These are phyloP conservation scores for Silene conica DNA, from an alignment of 148 eudicot species.

Conservation along the genomic window DNA sequence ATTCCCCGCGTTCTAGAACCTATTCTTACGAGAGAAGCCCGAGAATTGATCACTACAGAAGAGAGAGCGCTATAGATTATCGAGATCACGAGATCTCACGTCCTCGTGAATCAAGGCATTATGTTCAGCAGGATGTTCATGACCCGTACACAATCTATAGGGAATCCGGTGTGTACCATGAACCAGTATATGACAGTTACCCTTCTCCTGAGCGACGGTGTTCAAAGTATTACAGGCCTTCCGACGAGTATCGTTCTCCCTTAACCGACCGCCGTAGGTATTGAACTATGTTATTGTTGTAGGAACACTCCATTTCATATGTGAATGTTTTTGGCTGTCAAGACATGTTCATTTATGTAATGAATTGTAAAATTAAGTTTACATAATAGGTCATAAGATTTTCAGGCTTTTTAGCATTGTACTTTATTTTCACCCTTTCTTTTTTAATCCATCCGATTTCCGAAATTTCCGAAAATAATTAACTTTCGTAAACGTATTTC, in stretches of 20 bases:
- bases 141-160: constrained; percentile 38
- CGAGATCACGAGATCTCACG: constrained; percentile 21
- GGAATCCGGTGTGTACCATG: constrained; percentile 31
- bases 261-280: constrained; percentile 30
- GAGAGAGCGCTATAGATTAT: constrained; percentile 28
- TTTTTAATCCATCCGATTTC: too few species aligned
- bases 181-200: constrained; percentile 22
- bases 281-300: not conserved
- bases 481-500: too few species aligned
- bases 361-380: not conserved
- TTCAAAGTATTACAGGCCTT: constrained; percentile 24
- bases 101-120: constrained; percentile 26
- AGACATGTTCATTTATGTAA: not conserved
- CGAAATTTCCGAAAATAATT: too few species aligned
- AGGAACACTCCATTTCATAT: not conserved
- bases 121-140: constrained; percentile 19
- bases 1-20: constrained; percentile 25
- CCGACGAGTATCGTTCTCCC: constrained; percentile 23
- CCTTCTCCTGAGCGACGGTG: constrained; percentile 19
- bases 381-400: too few species aligned
- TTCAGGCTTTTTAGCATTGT: too few species aligned
- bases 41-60: constrained; percentile 28
- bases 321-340: not conserved
- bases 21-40: constrained; percentile 34
- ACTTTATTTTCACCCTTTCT: too few species aligned